Conservation (phyloP, 2,329 filamentous ascomycete genomes). For the Fusarium papillatum region DNA sequence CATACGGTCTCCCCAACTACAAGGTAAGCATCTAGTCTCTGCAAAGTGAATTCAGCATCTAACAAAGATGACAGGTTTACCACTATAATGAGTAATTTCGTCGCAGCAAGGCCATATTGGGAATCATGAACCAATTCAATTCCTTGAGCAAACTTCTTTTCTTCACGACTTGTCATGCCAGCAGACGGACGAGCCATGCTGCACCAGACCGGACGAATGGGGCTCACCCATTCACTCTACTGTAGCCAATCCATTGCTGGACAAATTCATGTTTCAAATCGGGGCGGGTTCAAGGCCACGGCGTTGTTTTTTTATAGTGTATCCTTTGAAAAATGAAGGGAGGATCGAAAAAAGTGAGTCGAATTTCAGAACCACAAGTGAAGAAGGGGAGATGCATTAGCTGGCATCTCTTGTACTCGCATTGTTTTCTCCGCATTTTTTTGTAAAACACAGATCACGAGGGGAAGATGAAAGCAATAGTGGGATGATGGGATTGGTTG, state of each 20-base stretch:
- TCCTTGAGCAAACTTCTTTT: conserved; percentile 14
- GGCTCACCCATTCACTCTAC: conserved; percentile 3
- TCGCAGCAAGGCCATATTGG: neutral
- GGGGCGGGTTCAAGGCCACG: conserved; percentile 38
- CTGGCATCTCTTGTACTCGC: neutral
- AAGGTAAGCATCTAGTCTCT: conserved; percentile 71
- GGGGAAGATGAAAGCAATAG: neutral
- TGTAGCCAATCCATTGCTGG: conserved; percentile 15
- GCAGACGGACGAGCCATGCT: conserved; percentile 19
- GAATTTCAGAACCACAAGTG: neutral
- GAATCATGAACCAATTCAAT: conserved; percentile 18
- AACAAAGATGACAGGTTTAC: conserved; percentile 73
- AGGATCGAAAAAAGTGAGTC: conserved; percentile 10
- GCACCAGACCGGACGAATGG: conserved; percentile 2
- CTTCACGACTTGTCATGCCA: conserved; percentile 30
- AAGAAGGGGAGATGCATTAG: neutral
- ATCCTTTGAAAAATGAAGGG: conserved; percentile 28
- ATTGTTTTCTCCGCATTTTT: conserved; percentile 2
- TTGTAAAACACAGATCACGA: conserved; percentile 5
- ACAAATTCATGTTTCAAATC: conserved; percentile 35
- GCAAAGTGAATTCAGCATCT: neutral
- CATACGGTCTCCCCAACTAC: conserved; percentile 95
- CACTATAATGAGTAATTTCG: conserved; percentile 85
- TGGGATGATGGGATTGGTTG: neutral
- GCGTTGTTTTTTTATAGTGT: conserved; percentile 44